Evolutionary conservation across 2,329 filamentous ascomycete genomes (phyloP), one percentile per base, ranked within the genome.

Genomic region (Graphilbum sp.): DNA sequence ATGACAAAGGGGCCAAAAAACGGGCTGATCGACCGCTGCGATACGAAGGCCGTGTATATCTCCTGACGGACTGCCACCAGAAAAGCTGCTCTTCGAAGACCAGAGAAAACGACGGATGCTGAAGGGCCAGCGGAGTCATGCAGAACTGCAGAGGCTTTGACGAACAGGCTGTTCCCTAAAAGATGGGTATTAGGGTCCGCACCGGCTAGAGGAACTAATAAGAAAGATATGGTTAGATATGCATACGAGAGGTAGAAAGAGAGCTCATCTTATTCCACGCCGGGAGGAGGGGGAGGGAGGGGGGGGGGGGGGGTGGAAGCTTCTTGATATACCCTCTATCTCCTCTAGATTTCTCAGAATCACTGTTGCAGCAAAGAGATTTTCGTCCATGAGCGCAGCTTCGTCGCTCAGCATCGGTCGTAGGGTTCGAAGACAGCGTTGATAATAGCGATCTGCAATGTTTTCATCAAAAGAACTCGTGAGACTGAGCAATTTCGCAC

Each of bases 291-390:
- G n/a, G n/a, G n/a, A n/a, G n/a, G n/a, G n/a, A n/a, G n/a, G n/a
- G n/a, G n/a, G n/a, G n/a, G n/a, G n/a, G n/a, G n/a, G n/a, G n/a
- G n/a, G n/a, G n/a, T n/a, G n/a, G n/a, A n/a, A n/a, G n/a, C 23
- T 25, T 25, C 23, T 7, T 25, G 12, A 7, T 34, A 1, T 10
- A 40, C 39, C 27, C 3, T 36, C 30, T 18, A 37, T 34, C 21
- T 41, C 39, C 15, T 41, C 39, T 5, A 23, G 19, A 12, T 34
- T 32, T 13, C 39, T 21, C 34, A 41, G 19, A 12, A 41, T 41
- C 4, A 41, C 39, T 3, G 39, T 37, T 4, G 39, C 39, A 4
- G 39, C 39, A 35, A 33, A 41, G 13, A 41, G 17, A 19, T 36
- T 36, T 31, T 41, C 39, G 32, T 41, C 39, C 12, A 41, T 19